Evolutionary conservation across 2,329 filamentous ascomycete genomes (phyloP).

Genomic region (Diaporthe helianthi): DNA sequence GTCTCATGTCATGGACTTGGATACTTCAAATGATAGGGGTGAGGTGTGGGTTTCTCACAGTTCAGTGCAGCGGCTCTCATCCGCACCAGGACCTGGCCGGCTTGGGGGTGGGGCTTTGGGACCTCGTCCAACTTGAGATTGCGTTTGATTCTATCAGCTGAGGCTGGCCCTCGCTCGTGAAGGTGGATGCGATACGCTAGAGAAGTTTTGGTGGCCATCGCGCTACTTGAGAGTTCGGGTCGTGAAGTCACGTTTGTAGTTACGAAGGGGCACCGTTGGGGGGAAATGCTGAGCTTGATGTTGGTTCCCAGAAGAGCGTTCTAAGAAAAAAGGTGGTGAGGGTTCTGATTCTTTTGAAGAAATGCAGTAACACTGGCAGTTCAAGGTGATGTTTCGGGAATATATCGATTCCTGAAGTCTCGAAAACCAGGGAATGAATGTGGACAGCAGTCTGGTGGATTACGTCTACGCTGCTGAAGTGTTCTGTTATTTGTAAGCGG

Average conservation of each 20-base stretch:
- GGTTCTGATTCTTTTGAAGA: fast-evolving
- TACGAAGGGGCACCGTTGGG: too few relatives aligned
- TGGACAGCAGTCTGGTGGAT: too few relatives aligned
- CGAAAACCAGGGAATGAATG: too few relatives aligned
- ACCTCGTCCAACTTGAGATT: constrained; percentile 9
- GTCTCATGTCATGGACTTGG: background rate
- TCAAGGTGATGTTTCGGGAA: too few relatives aligned
- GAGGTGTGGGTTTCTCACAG: background rate
- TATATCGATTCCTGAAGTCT: too few relatives aligned
- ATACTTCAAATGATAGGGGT: background rate
- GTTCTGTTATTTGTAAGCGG: background rate
- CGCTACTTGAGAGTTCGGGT: background rate
- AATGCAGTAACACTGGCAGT: too few relatives aligned
- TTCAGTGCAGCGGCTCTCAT: constrained; percentile 13
- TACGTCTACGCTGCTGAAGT: background rate
- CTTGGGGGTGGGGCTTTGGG: background rate
- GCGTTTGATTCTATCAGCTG: background rate
- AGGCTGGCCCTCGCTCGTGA: background rate
- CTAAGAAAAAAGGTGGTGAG: too few relatives aligned
- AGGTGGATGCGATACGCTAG: constrained; percentile 2
- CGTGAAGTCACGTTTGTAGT: too few relatives aligned
- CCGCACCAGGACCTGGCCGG: constrained; percentile 11
- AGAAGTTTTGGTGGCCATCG: constrained; percentile 1
- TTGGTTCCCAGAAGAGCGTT: too few relatives aligned
- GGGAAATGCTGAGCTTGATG: too few relatives aligned